Percentiles rank a stretch among this genome's conserved stretches.
Conservation (phyloP, 1,284 basidiomycete genomes). For the Tilletia caries region DNA sequence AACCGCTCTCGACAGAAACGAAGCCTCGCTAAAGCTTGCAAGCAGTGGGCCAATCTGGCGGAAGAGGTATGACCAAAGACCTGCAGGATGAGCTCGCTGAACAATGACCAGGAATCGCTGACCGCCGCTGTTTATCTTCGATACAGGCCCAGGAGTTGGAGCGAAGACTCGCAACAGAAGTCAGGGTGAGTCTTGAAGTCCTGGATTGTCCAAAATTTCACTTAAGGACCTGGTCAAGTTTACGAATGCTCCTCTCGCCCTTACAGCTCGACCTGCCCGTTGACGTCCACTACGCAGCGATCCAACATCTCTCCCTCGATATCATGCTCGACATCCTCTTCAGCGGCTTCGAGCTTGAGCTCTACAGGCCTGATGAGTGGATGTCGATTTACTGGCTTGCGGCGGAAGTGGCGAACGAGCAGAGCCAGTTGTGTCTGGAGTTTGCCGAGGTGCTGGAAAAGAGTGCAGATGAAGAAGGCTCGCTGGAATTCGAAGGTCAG, state of each 20-base stretch:
- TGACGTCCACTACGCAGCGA: constrained; percentile 55
- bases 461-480: background rate
- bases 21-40: constrained; percentile 26
- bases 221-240: background rate
- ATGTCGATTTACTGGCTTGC: constrained; percentile 72
- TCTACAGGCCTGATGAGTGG: constrained; percentile 67
- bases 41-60: constrained; percentile 29
- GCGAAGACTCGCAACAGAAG: background rate
- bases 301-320: constrained; percentile 63
- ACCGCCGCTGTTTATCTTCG: background rate
- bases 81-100: background rate
- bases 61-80: constrained; percentile 20
- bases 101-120: too few species aligned
- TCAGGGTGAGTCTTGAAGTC: background rate
- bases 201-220: background rate
- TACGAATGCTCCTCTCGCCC: background rate
- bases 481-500: background rate
- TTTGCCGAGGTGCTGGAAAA: constrained; percentile 8
- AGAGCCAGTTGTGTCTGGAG: background rate
- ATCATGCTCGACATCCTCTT: constrained; percentile 67
- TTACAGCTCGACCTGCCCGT: constrained; percentile 18
- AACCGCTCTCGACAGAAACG: constrained; percentile 38
- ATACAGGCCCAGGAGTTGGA: constrained; percentile 5
- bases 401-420: constrained; percentile 17
- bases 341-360: constrained; percentile 71